These are phyloP conservation scores for Syzygium grande DNA, from an alignment of 345 rosid genomes.

Conservation along the genomic window DNA sequence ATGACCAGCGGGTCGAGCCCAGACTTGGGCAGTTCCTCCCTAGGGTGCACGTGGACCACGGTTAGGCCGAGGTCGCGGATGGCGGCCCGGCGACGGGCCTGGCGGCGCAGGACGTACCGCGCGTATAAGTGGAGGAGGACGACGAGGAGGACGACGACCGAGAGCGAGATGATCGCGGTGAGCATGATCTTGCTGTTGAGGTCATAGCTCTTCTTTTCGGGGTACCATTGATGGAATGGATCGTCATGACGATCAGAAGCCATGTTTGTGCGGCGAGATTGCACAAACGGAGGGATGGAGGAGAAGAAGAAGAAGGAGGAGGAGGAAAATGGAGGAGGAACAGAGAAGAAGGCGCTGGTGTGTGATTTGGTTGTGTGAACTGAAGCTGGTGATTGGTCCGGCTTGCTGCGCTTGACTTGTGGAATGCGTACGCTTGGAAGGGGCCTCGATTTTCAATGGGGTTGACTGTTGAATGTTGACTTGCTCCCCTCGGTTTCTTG, in stretches of 20 bases:
- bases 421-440: background rate
- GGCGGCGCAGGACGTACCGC: constrained; percentile 26
- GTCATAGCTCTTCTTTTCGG: background rate
- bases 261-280: background rate
- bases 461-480: constrained; percentile 25
- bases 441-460: background rate
- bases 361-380: background rate
- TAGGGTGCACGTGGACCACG: background rate
- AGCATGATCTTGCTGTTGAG: constrained; percentile 38
- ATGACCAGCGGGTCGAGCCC: constrained; percentile 37
- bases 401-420: background rate
- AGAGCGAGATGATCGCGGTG: constrained; percentile 26
- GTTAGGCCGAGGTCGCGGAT: background rate
- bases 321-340: background rate
- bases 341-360: background rate
- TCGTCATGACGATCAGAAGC: background rate
- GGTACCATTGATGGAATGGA: too few relatives aligned
- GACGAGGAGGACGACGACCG: constrained; percentile 28
- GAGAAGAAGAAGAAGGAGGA: background rate
- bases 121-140: constrained; percentile 32
- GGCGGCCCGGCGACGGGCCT: constrained; percentile 17
- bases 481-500: background rate
- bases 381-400: background rate
- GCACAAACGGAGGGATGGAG: background rate
- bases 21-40: constrained; percentile 23